Base-by-base conservation (phyloP, 805 yeast genomes). In the Isabelozyma gotoi region DNA sequence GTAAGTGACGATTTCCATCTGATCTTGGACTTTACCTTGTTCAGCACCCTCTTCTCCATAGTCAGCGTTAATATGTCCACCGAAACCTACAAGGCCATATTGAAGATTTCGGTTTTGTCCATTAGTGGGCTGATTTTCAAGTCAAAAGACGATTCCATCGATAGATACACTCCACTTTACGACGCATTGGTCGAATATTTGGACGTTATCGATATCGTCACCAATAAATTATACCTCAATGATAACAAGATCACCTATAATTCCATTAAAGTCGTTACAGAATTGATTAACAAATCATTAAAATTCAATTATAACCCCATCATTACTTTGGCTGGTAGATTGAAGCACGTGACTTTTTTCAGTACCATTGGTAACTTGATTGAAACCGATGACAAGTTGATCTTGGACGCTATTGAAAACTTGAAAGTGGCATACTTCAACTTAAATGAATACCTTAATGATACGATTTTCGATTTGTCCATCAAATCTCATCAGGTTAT, bases 301-400 rank as follows among this genome's bases (percentile, higher is more conserved):
- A 69, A 69, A 40, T 65, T 69, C 44, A 57, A 67, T 36, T 71
- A 73, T 47, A 68, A 68, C 43, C 68, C 72, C 3, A 60, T 78
- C 38, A 67, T 77, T 21, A 65, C 74, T 8, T 62, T 77, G 36
- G 65, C 75, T 5, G 73, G 74, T 19, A 67, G 76, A 47, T 65
- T 80, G 46, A 74, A 74, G 50, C 73, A 68, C 47, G 73, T 70
- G 7, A 73, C 72, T 15, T 75, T 77, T 48, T 72, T 76, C 49
- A 60, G 72, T 20, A 67, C 74, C 19, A 53, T 76, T 20, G 74
- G 70, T 6, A 68, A 63, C 36, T 50, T 73, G 45, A 56, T 67
- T 10, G 74, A 71, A 42, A 67, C 73, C 11, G 65, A 66, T 7
- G 75, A 71, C 48, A 51, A 57, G 31, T 34, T 53, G 17, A 61